Evolutionary conservation across 805 yeast species (phyloP).

Genomic region (Yamadazyma sp.): DNA sequence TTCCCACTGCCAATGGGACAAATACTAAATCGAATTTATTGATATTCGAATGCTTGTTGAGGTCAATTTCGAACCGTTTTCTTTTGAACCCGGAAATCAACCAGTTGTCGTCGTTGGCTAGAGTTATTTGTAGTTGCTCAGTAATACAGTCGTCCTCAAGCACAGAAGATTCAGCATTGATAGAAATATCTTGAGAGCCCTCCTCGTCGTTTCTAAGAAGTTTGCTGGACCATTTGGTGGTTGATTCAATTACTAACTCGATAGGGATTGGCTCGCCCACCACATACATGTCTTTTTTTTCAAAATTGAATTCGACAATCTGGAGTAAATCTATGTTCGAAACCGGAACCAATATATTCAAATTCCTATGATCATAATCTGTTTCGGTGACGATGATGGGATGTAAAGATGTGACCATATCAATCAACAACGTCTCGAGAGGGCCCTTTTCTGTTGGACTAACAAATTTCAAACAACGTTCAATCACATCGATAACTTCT

Average conservation of each 20-base stretch:
- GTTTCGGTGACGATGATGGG: background rate
- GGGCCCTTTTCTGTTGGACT: background rate
- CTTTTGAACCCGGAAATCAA: constrained; percentile 69
- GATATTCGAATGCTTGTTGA: constrained; percentile 1
- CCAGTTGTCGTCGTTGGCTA: constrained; percentile 71
- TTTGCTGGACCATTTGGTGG: constrained; percentile 42
- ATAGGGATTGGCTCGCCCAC: constrained; percentile 66
- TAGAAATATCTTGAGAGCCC: constrained; percentile 13
- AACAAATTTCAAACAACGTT: constrained; percentile 2
- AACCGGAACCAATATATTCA: constrained; percentile 52
- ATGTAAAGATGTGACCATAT: background rate
- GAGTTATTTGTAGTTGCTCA: constrained; percentile 44
- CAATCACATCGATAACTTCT: constrained; percentile 2
- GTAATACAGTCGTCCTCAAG: constrained; percentile 8
- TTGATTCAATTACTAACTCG: constrained; percentile 42
- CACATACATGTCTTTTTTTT: constrained; percentile 42
- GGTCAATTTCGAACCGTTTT: constrained; percentile 46
- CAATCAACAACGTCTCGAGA: background rate
- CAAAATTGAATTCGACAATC: constrained; percentile 48
- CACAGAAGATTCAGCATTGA: constrained; percentile 26
- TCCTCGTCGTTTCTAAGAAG: constrained; percentile 4
- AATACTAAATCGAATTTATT: constrained; percentile 44
- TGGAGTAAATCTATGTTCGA: constrained; percentile 64
- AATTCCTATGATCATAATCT: background rate
- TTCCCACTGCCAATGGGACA: constrained; percentile 78